Conservation (phyloP, 805 yeast genomes). For the Isabelozyma heimii region DNA sequence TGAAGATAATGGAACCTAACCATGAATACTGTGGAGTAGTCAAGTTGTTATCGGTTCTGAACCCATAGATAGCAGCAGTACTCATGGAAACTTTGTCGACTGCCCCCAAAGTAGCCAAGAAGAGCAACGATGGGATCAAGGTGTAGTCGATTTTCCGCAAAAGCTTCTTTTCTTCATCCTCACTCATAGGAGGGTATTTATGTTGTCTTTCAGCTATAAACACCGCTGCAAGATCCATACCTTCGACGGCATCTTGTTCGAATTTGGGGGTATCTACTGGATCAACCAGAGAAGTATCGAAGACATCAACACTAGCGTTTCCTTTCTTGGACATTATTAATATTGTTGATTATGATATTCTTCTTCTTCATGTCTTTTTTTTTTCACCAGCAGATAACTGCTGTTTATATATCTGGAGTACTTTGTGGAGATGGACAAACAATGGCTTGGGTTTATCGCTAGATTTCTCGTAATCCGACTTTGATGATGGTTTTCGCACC, state of each 20-base stretch:
- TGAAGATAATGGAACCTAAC: slow-evolving; percentile 13
- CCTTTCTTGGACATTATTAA: neutral
- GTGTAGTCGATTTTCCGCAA: slow-evolving; percentile 11
- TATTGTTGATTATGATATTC: too few relatives aligned
- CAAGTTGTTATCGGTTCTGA: slow-evolving; percentile 9
- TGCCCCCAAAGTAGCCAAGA: slow-evolving; percentile 16
- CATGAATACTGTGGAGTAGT: slow-evolving; percentile 14
- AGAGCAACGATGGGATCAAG: slow-evolving; percentile 11
- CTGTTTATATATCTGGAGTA: neutral
- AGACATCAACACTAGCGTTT: neutral
- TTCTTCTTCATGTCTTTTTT: neutral
- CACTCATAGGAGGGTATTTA: slow-evolving; percentile 10
- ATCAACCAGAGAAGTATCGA: neutral
- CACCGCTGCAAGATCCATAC: neutral
- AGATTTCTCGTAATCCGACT: neutral
- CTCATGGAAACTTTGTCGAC: slow-evolving; percentile 15
- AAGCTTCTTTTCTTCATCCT: slow-evolving; percentile 8
- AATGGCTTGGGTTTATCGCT: neutral
- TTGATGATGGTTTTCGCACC: neutral
- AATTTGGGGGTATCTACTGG: neutral
- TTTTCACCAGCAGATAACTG: neutral
- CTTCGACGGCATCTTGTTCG: neutral
- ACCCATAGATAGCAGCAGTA: slow-evolving; percentile 18
- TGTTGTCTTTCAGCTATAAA: slow-evolving; percentile 2
- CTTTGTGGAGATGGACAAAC: neutral